phyloP scores from a whole-genome alignment of 257 asterid species.

The Lycium barbarum region DNA sequence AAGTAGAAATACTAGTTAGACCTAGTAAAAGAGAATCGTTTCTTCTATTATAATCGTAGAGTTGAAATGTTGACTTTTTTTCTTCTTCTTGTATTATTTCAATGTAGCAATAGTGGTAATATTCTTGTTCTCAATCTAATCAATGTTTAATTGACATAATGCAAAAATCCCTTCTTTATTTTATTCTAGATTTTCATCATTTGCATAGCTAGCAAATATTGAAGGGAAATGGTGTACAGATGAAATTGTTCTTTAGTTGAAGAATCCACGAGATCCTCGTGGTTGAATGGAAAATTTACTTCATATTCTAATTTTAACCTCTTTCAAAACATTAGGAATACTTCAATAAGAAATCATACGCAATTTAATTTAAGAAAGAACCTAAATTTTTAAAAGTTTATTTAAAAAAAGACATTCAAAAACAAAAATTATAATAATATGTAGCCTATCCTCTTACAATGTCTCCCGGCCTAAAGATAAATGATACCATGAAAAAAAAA shows the following conservation, averaged over 20 bases:
- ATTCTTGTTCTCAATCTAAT: slow-evolving; percentile 26
- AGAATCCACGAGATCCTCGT: slow-evolving; percentile 14
- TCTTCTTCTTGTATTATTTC: background rate
- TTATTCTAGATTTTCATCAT: slow-evolving; percentile 14
- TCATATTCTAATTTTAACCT: background rate
- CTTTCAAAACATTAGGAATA: background rate
- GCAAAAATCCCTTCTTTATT: background rate
- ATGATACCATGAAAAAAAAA: background rate
- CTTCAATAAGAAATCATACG: background rate
- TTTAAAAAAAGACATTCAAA: background rate
- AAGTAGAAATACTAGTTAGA: slow-evolving; percentile 28
- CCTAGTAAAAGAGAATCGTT: slow-evolving; percentile 31
- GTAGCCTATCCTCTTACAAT: background rate
- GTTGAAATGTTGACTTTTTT: slow-evolving; percentile 40
- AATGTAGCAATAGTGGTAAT: slow-evolving; percentile 16
- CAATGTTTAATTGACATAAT: background rate
- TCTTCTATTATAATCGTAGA: background rate
- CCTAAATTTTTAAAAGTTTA: background rate
- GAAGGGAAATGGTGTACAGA: background rate
- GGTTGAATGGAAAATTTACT: background rate
- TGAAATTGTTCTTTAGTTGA: background rate
- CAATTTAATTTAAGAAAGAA: background rate
- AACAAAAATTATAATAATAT: background rate
- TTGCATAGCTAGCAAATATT: background rate
- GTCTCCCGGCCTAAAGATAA: background rate